Evolutionary conservation across 2,329 filamentous ascomycete species (phyloP).

Genomic region (Ilyonectria robusta): DNA sequence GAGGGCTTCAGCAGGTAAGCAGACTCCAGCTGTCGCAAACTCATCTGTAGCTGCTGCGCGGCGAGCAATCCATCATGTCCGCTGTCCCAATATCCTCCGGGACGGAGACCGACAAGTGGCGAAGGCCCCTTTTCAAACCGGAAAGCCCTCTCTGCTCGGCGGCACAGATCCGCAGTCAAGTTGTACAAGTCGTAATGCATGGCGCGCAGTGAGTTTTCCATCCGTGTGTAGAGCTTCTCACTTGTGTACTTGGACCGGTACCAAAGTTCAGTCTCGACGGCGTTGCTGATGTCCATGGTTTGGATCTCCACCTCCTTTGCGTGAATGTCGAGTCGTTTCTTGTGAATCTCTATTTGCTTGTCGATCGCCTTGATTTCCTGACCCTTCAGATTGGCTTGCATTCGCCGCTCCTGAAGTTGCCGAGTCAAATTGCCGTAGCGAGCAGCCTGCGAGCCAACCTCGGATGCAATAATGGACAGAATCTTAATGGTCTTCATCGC

Average conservation of each 20-base stretch:
- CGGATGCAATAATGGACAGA: too few species aligned
- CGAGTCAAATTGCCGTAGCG: not conserved
- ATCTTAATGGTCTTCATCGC: too few species aligned
- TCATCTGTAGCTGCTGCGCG: constrained; percentile 9
- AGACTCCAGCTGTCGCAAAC: constrained; percentile 16
- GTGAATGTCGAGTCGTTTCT: not conserved
- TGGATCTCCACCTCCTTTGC: constrained; percentile 5
- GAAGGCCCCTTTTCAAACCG: constrained; percentile 19
- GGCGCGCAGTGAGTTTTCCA: constrained; percentile 2
- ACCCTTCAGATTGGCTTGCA: constrained; percentile 24
- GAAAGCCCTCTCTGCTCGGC: constrained; percentile 22
- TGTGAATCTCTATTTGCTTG: constrained; percentile 24
- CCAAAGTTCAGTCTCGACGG: constrained; percentile 8
- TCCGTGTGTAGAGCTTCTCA: constrained; percentile 18
- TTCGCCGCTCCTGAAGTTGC: constrained; percentile 20
- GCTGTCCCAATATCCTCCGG: constrained; percentile 12
- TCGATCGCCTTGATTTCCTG: constrained; percentile 30
- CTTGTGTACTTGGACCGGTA: constrained; percentile 26
- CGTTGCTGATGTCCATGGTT: constrained; percentile 1
- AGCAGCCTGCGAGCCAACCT: too few species aligned
- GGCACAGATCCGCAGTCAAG: not conserved
- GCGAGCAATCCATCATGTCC: constrained; percentile 8
- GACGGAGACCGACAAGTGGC: not conserved
- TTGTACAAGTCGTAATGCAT: constrained; percentile 19
- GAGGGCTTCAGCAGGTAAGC: not conserved